Evolutionary conservation across 176 grass and related monocot species (phyloP).

Genomic region (Eremochloa ophiuroides): DNA sequence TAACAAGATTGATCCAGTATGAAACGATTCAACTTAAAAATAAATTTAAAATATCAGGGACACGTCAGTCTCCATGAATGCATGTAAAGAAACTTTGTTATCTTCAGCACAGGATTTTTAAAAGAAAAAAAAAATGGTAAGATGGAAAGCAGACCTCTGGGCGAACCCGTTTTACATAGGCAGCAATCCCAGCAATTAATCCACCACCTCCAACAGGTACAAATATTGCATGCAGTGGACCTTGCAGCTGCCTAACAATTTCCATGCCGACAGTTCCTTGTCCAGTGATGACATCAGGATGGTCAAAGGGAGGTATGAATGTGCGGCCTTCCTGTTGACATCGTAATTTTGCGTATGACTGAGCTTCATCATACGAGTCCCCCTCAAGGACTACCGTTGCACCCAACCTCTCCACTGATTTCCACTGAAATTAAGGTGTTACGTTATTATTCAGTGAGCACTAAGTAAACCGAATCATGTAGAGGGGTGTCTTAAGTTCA

Average conservation of each 20-base stretch:
- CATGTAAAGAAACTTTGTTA: background rate
- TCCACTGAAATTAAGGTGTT: slow-evolving; percentile 61
- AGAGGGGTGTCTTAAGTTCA: background rate
- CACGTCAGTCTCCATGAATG: background rate
- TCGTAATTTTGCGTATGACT: slow-evolving; percentile 75
- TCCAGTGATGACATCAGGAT: slow-evolving; percentile 82
- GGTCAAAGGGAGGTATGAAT: slow-evolving; percentile 98
- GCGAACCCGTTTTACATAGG: slow-evolving; percentile 94
- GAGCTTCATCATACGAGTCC: slow-evolving; percentile 95
- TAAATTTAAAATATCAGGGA: background rate
- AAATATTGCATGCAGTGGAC: slow-evolving; percentile 94
- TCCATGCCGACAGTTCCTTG: slow-evolving; percentile 99
- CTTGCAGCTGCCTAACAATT: slow-evolving; percentile 80
- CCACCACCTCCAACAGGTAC: slow-evolving; percentile 98
- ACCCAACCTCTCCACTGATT: slow-evolving; percentile 81
- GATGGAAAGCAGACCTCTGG: slow-evolving; percentile 66
- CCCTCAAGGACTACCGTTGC: slow-evolving; percentile 86
- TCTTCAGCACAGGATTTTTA: background rate
- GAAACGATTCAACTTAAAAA: background rate
- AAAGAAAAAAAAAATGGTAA: background rate
- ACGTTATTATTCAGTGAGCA: background rate
- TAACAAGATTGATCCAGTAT: background rate
- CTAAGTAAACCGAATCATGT: background rate
- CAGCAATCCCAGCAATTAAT: slow-evolving; percentile 95
- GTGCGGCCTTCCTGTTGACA: slow-evolving; percentile 79